A percentile compares a stretch with the other conserved stretches of the same genome.
phyloP scores from a whole-genome alignment of 176 grass and related monocot species.

The Aegilops speltoides region DNA sequence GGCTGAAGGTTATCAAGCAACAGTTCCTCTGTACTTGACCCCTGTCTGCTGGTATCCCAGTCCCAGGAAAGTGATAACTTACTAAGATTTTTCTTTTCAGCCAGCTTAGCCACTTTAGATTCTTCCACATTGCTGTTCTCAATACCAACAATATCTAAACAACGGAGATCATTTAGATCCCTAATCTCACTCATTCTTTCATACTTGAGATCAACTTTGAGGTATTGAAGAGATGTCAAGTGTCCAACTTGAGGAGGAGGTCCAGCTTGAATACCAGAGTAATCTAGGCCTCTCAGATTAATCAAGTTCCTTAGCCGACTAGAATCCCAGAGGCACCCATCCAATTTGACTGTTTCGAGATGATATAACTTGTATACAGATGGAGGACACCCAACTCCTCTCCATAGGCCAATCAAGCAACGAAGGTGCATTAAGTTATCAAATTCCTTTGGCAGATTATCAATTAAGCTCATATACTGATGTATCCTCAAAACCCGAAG shows the following conservation, averaged over 20 bases:
- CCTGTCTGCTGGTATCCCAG: background rate
- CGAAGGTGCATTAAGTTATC: conserved; percentile 37
- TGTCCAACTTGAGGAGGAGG: background rate
- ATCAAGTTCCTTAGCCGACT: conserved; percentile 20
- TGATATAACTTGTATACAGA: conserved; percentile 33
- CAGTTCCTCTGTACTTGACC: background rate
- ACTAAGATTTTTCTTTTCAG: conserved; percentile 23
- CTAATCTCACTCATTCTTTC: background rate
- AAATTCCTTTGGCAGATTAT: conserved; percentile 27
- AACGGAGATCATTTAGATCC: conserved; percentile 23
- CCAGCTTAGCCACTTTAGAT: conserved; percentile 3
- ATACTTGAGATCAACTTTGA: background rate
- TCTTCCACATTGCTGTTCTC: conserved; percentile 1
- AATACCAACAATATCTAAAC: background rate
- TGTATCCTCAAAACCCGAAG: conserved; percentile 10
- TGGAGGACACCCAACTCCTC: conserved; percentile 7
- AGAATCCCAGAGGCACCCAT: background rate
- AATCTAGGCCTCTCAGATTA: conserved; percentile 26
- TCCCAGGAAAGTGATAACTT: conserved; percentile 9
- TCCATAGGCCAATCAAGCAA: background rate
- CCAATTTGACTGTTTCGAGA: conserved; percentile 3
- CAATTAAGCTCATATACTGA: background rate
- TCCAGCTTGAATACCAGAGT: background rate
- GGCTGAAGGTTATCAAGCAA: conserved; percentile 22
- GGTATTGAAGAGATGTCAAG: conserved; percentile 22